Base-by-base conservation (phyloP, 441 rosid species). In the Adansonia grandidieri region DNA sequence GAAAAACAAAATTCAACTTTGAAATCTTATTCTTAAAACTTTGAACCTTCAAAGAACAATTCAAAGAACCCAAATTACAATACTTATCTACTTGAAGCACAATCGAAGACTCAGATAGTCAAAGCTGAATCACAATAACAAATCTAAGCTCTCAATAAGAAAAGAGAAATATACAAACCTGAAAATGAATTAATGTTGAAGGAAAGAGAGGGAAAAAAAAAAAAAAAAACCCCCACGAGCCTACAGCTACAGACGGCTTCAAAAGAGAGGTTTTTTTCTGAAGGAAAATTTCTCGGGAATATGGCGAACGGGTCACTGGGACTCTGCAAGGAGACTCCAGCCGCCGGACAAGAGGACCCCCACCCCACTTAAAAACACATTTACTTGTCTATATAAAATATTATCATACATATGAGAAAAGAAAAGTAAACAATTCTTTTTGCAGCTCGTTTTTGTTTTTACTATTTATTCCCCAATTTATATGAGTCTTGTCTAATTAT, bases 71-170 rank as follows among this genome's bases (percentile, higher is more conserved):
- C 57, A 22, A 14, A 51, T 19, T 13, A 22, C 13, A 7, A 14
- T 32, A 32, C 77, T 10, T 24, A 72, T 24, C 45, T 24, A 56
- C 40, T 20, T 22, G 8, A 47, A 24, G 19, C 48, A 66, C 22
- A 66, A 80, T 64, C 17, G 13, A 77, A 69, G 58, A 54, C 56
- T 64, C 72, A 66, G 22, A 73, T 19, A 72, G 81, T 76, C 80
- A 80, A 79, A 8, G 44, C 64, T 45, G 13, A 64, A 78, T 64
- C 40, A 3, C 45, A 48, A 5, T 28, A 44, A 11, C 73, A 77
- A 42, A 7, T 9, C 20, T 50, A 50, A 51, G n/a, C 75, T 58
- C 74, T 19, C 10, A 62, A 56, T 58, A 48, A 62, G 61, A 32
- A 24, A 17, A 32, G 44, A 37, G 42, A 61, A 10, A 60, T n/a